These are phyloP conservation scores for Metschnikowia chrysomelidarum DNA, from an alignment of 805 yeast genomes.

Conservation along the genomic window DNA sequence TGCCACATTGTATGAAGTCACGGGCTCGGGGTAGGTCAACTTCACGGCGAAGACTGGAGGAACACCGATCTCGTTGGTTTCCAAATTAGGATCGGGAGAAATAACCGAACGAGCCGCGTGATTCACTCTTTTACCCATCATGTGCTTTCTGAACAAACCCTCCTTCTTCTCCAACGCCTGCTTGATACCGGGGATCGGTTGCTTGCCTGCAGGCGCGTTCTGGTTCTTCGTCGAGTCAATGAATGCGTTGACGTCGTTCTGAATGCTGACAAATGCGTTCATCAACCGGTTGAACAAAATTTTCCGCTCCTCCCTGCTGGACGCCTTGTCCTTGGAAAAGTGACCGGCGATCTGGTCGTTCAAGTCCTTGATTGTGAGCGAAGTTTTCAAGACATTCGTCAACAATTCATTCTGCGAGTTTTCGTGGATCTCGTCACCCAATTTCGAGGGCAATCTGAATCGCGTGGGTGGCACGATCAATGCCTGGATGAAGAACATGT, in stretches of 20 bases:
- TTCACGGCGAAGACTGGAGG: conserved; percentile 98
- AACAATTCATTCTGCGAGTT: conserved; percentile 88
- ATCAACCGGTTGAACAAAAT: conserved; percentile 82
- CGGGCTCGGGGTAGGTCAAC: conserved; percentile 97
- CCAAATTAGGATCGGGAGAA: conserved; percentile 97
- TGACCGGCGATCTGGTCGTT: conserved; percentile 76
- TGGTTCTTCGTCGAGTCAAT: conserved; percentile 90
- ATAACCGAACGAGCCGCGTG: conserved; percentile 99
- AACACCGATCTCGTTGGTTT: conserved; percentile 96
- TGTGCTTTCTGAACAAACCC: conserved; percentile 96
- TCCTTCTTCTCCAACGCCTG: conserved; percentile 98
- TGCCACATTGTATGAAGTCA: conserved; percentile 84
- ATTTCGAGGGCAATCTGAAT: conserved; percentile 92
- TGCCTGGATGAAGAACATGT: conserved; percentile 85
- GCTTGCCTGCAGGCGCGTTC: conserved; percentile 60
- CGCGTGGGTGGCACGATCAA: conserved; percentile 95
- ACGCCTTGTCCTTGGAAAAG: conserved; percentile 44
- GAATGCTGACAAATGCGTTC: conserved; percentile 94
- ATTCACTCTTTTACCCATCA: conserved; percentile 99
- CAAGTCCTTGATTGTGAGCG: conserved; percentile 80
- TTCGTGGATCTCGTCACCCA: conserved; percentile 96
- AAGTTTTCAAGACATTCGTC: conserved; percentile 74
- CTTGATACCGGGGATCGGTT: conserved; percentile 92
- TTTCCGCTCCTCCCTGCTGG: conserved; percentile 67
- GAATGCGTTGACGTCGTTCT: conserved; percentile 91